A percentile compares a stretch with the other conserved stretches of the same genome.
phyloP scores from a whole-genome alignment of 352 stramenopile species.

The Blastocystis sp. region DNA sequence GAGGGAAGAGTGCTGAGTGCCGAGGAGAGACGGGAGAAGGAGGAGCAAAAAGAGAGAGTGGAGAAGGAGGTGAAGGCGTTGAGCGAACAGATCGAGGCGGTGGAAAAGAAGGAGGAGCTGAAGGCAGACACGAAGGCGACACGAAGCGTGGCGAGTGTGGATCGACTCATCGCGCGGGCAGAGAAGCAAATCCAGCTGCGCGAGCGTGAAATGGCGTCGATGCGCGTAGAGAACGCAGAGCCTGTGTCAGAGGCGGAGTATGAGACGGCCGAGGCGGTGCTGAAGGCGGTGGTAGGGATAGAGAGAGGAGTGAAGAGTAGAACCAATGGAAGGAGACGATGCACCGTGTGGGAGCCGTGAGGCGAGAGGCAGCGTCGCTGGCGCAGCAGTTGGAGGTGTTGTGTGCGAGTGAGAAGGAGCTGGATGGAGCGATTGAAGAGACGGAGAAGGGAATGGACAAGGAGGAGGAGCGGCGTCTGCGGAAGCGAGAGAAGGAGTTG shows the following conservation, averaged over 20 bases:
- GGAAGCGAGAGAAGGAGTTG: background rate
- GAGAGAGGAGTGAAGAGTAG: too few relatives aligned
- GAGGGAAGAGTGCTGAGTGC: background rate
- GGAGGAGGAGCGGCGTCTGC: background rate
- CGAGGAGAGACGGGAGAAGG: background rate
- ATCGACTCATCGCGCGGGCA: too few relatives aligned
- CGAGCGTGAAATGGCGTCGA: background rate
- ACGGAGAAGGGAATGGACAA: background rate
- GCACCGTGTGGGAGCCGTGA: too few relatives aligned
- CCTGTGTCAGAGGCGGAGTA: too few relatives aligned
- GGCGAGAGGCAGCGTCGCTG: too few relatives aligned
- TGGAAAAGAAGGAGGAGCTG: background rate
- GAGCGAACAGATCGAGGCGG: constrained; percentile 9
- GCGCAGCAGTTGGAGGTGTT: background rate
- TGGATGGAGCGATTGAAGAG: background rate
- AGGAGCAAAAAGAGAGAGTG: constrained; percentile 2
- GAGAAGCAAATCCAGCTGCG: background rate
- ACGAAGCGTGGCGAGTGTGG: too few relatives aligned
- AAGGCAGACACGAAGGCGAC: background rate
- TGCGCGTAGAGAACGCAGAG: too few relatives aligned
- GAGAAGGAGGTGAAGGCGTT: background rate
- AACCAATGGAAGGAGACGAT: too few relatives aligned
- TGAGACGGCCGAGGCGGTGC: too few relatives aligned
- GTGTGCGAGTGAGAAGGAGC: background rate
- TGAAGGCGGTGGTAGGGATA: too few relatives aligned